Percentiles rank a stretch among this genome's conserved stretches.
phyloP scores from a whole-genome alignment of 495 filamentous ascomycete species.

The Podospora australis region DNA sequence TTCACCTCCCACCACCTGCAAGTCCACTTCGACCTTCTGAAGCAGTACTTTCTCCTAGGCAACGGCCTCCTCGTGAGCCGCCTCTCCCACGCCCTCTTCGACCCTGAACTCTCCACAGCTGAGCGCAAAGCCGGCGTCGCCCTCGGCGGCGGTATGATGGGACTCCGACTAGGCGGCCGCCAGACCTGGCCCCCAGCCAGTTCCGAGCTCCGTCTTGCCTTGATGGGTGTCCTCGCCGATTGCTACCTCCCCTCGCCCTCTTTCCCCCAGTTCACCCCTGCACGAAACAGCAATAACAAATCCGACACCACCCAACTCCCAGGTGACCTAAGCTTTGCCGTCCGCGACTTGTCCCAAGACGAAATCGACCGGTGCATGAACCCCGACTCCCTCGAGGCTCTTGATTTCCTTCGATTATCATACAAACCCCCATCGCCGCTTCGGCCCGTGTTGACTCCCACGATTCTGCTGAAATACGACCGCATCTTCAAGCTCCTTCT shows the following conservation, averaged over 20 bases:
- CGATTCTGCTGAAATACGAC: slow-evolving; percentile 71
- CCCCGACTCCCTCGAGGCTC: slow-evolving; percentile 69
- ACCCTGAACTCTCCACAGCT: slow-evolving; percentile 72
- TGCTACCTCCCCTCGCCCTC: slow-evolving; percentile 42
- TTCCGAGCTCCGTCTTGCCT: slow-evolving; percentile 78
- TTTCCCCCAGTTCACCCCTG: too few relatives aligned
- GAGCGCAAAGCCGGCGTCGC: slow-evolving; percentile 64
- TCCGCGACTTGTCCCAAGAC: slow-evolving; percentile 66
- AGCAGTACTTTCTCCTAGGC: slow-evolving; percentile 73
- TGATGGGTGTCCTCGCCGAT: slow-evolving; percentile 82
- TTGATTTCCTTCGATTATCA: slow-evolving; percentile 84
- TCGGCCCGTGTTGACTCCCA: slow-evolving; percentile 61
- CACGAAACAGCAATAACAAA: too few relatives aligned
- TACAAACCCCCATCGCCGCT: slow-evolving; percentile 75
- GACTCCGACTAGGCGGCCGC: slow-evolving; percentile 67
- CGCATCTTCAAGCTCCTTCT: slow-evolving; percentile 72
- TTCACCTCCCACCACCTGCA: slow-evolving; percentile 68
- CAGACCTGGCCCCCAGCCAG: slow-evolving; percentile 88
- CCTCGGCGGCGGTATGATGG: slow-evolving; percentile 65
- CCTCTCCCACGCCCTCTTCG: slow-evolving; percentile 78
- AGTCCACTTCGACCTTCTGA: slow-evolving; percentile 71
- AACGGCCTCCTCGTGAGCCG: slow-evolving; percentile 76
- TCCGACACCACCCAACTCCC: slow-evolving; percentile 50
- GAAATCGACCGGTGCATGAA: slow-evolving; percentile 77
- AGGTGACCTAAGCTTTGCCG: slow-evolving; percentile 76